A percentile compares a stretch with the other conserved stretches of the same genome.
phyloP scores from a whole-genome alignment of 2,329 filamentous ascomycete genomes.

The Magnaporthiopsis poae region DNA sequence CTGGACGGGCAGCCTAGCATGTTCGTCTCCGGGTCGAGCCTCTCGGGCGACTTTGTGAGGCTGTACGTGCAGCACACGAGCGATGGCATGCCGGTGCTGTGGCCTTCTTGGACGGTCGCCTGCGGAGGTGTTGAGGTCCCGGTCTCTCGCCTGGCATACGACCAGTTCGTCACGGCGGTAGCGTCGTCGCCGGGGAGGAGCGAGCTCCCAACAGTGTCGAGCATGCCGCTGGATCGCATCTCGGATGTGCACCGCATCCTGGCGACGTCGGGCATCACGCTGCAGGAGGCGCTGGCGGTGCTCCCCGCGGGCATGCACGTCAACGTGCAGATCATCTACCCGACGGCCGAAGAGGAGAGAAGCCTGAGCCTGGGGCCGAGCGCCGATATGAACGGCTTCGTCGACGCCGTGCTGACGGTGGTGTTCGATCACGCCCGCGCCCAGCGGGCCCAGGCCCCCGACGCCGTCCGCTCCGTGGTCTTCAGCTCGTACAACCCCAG shows the following conservation, averaged over 20 bases:
- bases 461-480: slow-evolving; percentile 74
- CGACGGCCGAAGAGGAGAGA: slow-evolving; percentile 63
- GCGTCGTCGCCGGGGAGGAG: slow-evolving; percentile 20
- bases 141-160: slow-evolving; percentile 65
- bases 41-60: slow-evolving; percentile 90
- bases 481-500: slow-evolving; percentile 88
- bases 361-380: slow-evolving; percentile 60
- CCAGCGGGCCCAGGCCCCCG: slow-evolving; percentile 53
- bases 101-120: slow-evolving; percentile 71
- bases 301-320: slow-evolving; percentile 74
- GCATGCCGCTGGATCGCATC: slow-evolving; percentile 32
- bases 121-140: slow-evolving; percentile 67
- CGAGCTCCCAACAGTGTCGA: background rate
- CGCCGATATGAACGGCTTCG: slow-evolving; percentile 75
- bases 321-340: slow-evolving; percentile 87
- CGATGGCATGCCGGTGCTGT: slow-evolving; percentile 78
- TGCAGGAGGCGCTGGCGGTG: slow-evolving; percentile 64
- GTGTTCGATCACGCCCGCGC: slow-evolving; percentile 84
- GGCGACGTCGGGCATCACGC: slow-evolving; percentile 65
- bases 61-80: slow-evolving; percentile 85
- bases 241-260: slow-evolving; percentile 62
- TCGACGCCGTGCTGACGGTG: slow-evolving; percentile 70
- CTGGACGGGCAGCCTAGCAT: slow-evolving; percentile 76
- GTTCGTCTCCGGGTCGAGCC: slow-evolving; percentile 85
- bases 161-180: slow-evolving; percentile 50